These are phyloP conservation scores for Zygnema cylindricum DNA, from an alignment of 139 green algal genomes.

Conservation along the genomic window DNA sequence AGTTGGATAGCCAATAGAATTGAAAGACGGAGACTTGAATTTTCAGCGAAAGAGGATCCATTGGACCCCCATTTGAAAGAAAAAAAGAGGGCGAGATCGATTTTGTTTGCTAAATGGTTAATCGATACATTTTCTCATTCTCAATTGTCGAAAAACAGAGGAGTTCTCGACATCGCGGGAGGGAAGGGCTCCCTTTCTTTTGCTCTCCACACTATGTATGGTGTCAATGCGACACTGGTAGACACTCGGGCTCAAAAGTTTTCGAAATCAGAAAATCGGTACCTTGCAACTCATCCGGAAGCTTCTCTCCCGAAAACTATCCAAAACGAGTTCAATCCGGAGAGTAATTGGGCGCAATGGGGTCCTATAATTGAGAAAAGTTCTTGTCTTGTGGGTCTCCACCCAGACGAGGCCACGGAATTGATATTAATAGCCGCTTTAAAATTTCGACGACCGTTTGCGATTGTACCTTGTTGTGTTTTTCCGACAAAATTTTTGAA, in stretches of 20 bases:
- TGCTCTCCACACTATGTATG: slow-evolving; percentile 63
- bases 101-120: slow-evolving; percentile 64
- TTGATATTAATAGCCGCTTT: slow-evolving; percentile 62
- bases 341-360: background rate
- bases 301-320: background rate
- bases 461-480: slow-evolving; percentile 67
- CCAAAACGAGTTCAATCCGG: slow-evolving; percentile 20
- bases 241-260: slow-evolving; percentile 72
- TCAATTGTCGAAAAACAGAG: slow-evolving; percentile 55
- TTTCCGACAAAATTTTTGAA: slow-evolving; percentile 54
- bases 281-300: slow-evolving; percentile 1
- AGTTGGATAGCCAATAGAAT: slow-evolving; percentile 33
- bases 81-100: slow-evolving; percentile 63
- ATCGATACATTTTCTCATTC: slow-evolving; percentile 67
- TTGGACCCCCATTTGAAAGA: slow-evolving; percentile 11
- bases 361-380: background rate
- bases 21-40: background rate
- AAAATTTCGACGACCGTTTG: slow-evolving; percentile 53
- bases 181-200: slow-evolving; percentile 72
- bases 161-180: slow-evolving; percentile 78
- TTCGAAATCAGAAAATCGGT: slow-evolving; percentile 47
- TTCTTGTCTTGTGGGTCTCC: slow-evolving; percentile 60
- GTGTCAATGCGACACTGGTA: slow-evolving; percentile 70
- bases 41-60: slow-evolving; percentile 25
- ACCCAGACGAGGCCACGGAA: slow-evolving; percentile 66